Evolutionary conservation across 805 yeast species (phyloP).

Genomic region (Jamesozyma jinghongensis): DNA sequence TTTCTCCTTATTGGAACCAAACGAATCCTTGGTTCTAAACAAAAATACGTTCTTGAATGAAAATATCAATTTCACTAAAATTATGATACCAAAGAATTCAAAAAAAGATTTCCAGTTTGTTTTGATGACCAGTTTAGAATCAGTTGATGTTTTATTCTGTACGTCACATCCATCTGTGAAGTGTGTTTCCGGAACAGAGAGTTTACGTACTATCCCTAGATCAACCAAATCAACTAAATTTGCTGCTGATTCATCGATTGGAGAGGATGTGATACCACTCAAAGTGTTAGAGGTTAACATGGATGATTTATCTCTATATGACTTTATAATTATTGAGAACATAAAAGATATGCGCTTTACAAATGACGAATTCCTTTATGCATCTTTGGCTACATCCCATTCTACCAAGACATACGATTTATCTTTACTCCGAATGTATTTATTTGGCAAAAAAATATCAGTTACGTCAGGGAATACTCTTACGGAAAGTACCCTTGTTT

Average conservation of each 20-base stretch:
- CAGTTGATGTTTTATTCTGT: constrained; percentile 12
- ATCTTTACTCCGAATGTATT: constrained; percentile 11
- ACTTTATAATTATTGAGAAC: constrained; percentile 42
- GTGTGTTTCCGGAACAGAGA: constrained; percentile 40
- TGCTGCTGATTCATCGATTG: constrained; percentile 46
- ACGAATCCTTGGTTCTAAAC: constrained; percentile 1
- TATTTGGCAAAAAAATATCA: constrained; percentile 3
- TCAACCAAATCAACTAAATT: constrained; percentile 33
- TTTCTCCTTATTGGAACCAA: not conserved
- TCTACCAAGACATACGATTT: not conserved
- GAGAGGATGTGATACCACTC: constrained; percentile 42
- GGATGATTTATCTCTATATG: constrained; percentile 35
- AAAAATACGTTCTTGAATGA: not conserved
- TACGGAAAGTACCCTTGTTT: constrained; percentile 12
- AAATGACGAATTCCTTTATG: constrained; percentile 18
- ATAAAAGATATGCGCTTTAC: constrained; percentile 6
- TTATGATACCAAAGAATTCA: constrained; percentile 5
- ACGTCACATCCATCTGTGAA: constrained; percentile 8
- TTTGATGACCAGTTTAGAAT: constrained; percentile 12
- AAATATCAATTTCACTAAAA: not conserved
- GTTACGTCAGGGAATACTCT: not conserved
- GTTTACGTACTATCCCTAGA: constrained; percentile 40
- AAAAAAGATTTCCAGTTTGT: constrained; percentile 6
- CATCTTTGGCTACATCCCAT: constrained; percentile 8
- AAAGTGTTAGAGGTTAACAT: constrained; percentile 38